Evolutionary conservation across 352 stramenopile genomes (phyloP), one percentile per base, ranked within the genome.

Genomic region (Plasmopara muralis): DNA sequence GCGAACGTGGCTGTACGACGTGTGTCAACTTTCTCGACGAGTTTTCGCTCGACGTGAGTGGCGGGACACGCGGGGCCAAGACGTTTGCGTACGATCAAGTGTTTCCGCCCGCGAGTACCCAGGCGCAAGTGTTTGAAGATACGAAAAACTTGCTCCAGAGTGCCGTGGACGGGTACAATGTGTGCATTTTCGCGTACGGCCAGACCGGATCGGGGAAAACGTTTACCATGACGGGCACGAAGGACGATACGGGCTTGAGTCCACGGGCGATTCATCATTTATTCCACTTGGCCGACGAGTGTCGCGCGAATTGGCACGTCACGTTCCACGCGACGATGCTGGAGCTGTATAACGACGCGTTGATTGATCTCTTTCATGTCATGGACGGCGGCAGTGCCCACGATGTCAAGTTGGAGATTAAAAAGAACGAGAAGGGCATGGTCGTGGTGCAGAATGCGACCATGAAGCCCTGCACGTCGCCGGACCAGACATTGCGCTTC

Each of bases 121-220:
- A 95, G 61, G 70, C 89, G 0, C 62, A 89, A 25, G 86, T 97
- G 15, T 97, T 97, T 57, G 87, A 96, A 47, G 91, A 97, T 68
- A 96, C 84, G 12, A 94, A 91, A 54, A 92, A 94, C 53, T 66
- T 97, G 14, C 66, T 97, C 16, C 85, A 96, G 60, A 93, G 74
- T 15, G 85, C 84, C 16, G 43, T 97, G 10, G 91, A 97, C 61
- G 91, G 91, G 45, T 95, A 87, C 66, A 95, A 96, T 47, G 85
- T 93, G n/a, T 95, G 84, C 55, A 88, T 97, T 57, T 97, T 97
- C 53, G 91, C 90, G 5, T 97, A 97, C 56, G 91, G 91, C 1
- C 91, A 97, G 64, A 97, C 91, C 0, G 90, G 90, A 28, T 92
- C 74, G 6, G 90, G 90, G 10, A 97, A 97, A 72, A 97, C 90